Evolutionary conservation across 1,284 basidiomycete species (phyloP).

Genomic region (Cryptococcus maquisensis): DNA sequence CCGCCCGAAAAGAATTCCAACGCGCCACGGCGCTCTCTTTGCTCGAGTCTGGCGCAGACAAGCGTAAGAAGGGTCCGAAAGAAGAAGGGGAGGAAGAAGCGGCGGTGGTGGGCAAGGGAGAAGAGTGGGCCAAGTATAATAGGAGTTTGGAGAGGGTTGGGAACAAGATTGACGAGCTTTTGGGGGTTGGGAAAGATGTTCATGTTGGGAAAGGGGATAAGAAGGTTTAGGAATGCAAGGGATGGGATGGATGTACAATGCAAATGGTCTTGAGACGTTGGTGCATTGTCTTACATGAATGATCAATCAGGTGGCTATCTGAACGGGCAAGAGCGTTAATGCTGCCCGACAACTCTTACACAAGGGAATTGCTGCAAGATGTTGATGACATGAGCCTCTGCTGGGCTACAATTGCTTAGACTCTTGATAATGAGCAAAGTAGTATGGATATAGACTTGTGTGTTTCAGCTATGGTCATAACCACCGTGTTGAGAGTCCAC

Average conservation of each 20-base stretch:
- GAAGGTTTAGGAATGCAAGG: not conserved
- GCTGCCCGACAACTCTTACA: too few relatives aligned
- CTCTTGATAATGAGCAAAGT: too few relatives aligned
- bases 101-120: constrained; percentile 31
- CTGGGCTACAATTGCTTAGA: too few relatives aligned
- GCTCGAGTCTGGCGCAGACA: constrained; percentile 43
- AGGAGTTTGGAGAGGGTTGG: constrained; percentile 39
- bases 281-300: too few relatives aligned
- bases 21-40: constrained; percentile 52
- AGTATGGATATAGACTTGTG: too few relatives aligned
- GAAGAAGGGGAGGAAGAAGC: constrained; percentile 26
- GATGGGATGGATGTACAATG: constrained; percentile 1
- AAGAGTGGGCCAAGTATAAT: constrained; percentile 43
- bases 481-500: too few relatives aligned
- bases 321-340: not conserved
- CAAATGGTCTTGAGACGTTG: not conserved
- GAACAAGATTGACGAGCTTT: constrained; percentile 26
- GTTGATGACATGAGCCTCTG: too few relatives aligned
- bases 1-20: constrained; percentile 58
- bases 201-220: not conserved
- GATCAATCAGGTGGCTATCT: too few relatives aligned
- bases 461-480: too few relatives aligned
- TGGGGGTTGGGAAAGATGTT: constrained; percentile 2
- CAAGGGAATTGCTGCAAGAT: too few relatives aligned
- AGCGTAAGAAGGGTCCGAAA: constrained; percentile 18